phyloP scores from a whole-genome alignment of 768 basidiomycete genomes.

The Cubamyces lactineus region DNA sequence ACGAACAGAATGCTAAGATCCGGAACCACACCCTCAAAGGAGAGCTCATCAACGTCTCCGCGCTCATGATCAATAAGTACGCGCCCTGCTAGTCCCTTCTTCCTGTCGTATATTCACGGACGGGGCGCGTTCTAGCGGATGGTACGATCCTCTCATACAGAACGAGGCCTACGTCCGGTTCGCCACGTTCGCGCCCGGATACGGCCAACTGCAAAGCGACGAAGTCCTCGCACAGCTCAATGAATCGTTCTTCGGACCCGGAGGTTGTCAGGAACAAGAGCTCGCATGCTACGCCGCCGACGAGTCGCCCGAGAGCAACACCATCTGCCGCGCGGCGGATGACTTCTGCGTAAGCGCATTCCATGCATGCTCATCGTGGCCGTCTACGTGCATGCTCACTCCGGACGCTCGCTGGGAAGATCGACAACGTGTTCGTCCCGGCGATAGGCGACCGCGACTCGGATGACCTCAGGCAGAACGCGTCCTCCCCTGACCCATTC shows the following conservation, averaged over 20 bases:
- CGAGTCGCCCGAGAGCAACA: slow-evolving; percentile 46
- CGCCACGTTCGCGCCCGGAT: slow-evolving; percentile 64
- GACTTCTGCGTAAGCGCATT: slow-evolving; percentile 55
- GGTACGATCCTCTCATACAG: slow-evolving; percentile 68
- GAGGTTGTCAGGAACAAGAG: slow-evolving; percentile 60
- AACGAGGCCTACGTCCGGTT: slow-evolving; percentile 63
- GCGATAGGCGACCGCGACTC: slow-evolving; percentile 56
- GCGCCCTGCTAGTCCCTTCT: background rate
- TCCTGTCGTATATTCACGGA: slow-evolving; percentile 4
- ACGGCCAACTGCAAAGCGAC: slow-evolving; percentile 60
- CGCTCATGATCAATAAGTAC: slow-evolving; percentile 55
- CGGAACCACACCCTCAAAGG: slow-evolving; percentile 47
- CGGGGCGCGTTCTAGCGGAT: slow-evolving; percentile 46
- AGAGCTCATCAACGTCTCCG: slow-evolving; percentile 55
- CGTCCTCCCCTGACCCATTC: slow-evolving; percentile 46
- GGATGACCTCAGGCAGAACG: slow-evolving; percentile 61
- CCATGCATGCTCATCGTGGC: background rate
- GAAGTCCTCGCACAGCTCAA: slow-evolving; percentile 51
- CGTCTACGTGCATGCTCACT: background rate
- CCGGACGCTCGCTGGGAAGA: slow-evolving; percentile 34
- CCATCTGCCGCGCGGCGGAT: slow-evolving; percentile 54
- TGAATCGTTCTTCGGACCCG: slow-evolving; percentile 46
- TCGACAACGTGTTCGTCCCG: slow-evolving; percentile 50
- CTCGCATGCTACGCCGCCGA: slow-evolving; percentile 61
- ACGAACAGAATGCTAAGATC: slow-evolving; percentile 62